Conservation (phyloP, 768 basidiomycete species). For the Termitomyces sp. region DNA sequence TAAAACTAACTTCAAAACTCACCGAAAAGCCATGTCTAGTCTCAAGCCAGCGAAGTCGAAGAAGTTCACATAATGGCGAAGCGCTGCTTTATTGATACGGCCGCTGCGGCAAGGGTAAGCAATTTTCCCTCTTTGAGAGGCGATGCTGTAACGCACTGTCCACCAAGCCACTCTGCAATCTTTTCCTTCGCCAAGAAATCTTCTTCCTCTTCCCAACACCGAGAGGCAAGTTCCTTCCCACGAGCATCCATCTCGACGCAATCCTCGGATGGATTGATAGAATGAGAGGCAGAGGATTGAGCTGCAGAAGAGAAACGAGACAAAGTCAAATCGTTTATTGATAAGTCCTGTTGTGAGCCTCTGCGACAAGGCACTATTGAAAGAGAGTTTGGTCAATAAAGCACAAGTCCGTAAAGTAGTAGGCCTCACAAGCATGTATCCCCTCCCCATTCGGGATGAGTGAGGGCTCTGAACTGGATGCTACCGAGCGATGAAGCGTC, state of each 20-base stretch:
- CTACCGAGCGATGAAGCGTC: constrained; percentile 65
- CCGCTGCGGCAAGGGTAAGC: constrained; percentile 42
- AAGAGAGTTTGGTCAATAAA: neutral
- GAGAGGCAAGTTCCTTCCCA: constrained; percentile 68
- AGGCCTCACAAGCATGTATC: constrained; percentile 39
- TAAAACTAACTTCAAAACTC: constrained; percentile 9
- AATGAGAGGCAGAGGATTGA: constrained; percentile 40
- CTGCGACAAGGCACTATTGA: constrained; percentile 20
- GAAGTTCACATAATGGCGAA: constrained; percentile 78
- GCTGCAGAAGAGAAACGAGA: constrained; percentile 41
- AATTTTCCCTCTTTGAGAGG: neutral
- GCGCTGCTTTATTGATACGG: constrained; percentile 65
- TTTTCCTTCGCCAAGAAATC: constrained; percentile 82
- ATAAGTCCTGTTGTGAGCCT: constrained; percentile 52
- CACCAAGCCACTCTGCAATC: constrained; percentile 95
- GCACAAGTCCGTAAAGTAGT: neutral
- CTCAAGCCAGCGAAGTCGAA: constrained; percentile 85
- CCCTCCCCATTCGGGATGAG: constrained; percentile 55
- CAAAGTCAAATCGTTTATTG: constrained; percentile 44
- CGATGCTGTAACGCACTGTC: constrained; percentile 60
- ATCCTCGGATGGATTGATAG: constrained; percentile 47
- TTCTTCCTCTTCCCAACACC: constrained; percentile 86
- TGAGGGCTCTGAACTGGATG: constrained; percentile 82
- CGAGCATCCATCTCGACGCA: constrained; percentile 52
- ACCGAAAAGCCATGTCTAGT: constrained; percentile 91